These are phyloP conservation scores for Beauveria rudraprayagi DNA, from an alignment of 2,329 filamentous ascomycete species.

Conservation along the genomic window DNA sequence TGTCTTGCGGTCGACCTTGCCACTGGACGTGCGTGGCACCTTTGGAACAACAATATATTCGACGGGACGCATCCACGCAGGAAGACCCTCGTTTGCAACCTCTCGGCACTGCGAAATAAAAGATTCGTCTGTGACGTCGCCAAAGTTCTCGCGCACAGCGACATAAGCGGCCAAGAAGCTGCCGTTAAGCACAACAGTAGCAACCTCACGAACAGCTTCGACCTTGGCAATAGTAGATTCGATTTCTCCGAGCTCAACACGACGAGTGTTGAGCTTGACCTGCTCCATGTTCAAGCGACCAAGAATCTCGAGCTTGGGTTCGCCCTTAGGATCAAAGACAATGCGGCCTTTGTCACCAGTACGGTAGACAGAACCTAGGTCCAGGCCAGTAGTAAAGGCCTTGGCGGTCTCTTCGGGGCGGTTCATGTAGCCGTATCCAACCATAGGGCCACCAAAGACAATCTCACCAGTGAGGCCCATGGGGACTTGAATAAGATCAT, in stretches of 20 bases:
- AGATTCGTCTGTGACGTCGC: background rate
- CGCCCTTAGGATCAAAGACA: constrained; percentile 3
- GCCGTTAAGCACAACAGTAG: constrained; percentile 38
- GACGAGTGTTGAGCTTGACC: constrained; percentile 10
- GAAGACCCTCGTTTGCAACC: constrained; percentile 1
- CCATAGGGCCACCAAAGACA: constrained; percentile 20
- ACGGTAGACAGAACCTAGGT: constrained; percentile 4
- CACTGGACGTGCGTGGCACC: constrained; percentile 9
- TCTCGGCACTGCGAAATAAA: constrained; percentile 5
- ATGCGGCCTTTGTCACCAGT: constrained; percentile 10
- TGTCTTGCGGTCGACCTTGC: constrained; percentile 9
- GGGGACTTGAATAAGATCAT: constrained; percentile 4
- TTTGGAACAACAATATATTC: constrained; percentile 6
- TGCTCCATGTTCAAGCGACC: constrained; percentile 10
- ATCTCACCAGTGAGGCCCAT: constrained; percentile 12
- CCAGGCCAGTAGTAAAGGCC: background rate
- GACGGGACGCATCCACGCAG: constrained; percentile 11
- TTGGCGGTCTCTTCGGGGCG: constrained; percentile 9
- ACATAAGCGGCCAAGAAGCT: constrained; percentile 11
- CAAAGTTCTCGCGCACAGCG: background rate
- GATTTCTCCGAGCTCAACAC: constrained; percentile 9
- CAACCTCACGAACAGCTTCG: constrained; percentile 25
- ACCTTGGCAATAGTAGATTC: constrained; percentile 6
- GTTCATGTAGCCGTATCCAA: constrained; percentile 13
- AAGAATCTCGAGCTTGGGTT: constrained; percentile 9